phyloP scores from a whole-genome alignment of 371 early-diverging fungal genomes.

The Blakeslea trispora region DNA sequence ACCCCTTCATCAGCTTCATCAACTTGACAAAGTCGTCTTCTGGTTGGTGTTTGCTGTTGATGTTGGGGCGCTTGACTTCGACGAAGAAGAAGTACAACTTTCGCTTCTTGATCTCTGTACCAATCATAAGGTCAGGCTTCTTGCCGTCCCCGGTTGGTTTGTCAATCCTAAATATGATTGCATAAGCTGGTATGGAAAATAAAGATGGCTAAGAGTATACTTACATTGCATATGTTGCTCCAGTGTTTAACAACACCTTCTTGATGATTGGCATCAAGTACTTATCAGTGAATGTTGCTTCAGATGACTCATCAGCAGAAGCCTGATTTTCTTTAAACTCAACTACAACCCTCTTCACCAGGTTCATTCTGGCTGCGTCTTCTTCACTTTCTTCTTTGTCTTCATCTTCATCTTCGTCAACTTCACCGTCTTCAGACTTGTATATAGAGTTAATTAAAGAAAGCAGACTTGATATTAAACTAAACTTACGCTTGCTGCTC shows the following conservation, averaged over 20 bases:
- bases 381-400: background rate
- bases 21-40: constrained; percentile 5
- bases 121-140: background rate
- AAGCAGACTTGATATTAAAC: background rate
- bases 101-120: background rate
- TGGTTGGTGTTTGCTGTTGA: background rate
- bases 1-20: background rate
- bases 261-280: background rate
- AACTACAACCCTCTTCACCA: background rate
- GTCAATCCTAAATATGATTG: background rate
- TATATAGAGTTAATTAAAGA: background rate
- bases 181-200: background rate
- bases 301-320: background rate
- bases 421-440: background rate
- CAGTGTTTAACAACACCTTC: background rate
- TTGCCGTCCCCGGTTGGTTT: background rate
- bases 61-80: constrained; percentile 1
- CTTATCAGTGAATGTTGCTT: background rate
- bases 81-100: constrained; percentile 4
- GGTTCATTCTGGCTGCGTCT: background rate
- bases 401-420: background rate
- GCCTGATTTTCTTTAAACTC: background rate
- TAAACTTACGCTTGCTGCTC: background rate
- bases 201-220: background rate
- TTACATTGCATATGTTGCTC: constrained; percentile 3